These are phyloP conservation scores for Globisporangium solare DNA, from an alignment of 352 stramenopile genomes.

Conservation along the genomic window DNA sequence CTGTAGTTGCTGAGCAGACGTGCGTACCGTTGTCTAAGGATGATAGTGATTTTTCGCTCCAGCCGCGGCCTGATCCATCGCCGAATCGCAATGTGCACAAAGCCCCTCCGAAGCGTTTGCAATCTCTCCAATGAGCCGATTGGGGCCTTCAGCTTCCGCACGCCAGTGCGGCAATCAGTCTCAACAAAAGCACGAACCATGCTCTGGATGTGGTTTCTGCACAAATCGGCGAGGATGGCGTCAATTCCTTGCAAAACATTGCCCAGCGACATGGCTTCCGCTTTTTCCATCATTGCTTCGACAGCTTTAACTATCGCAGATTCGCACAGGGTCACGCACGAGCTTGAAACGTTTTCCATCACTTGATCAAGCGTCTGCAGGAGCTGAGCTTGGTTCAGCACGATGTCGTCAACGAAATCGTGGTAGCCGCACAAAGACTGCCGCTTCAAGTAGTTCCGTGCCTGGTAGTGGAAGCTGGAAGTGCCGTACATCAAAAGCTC, in stretches of 20 bases:
- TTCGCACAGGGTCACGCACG: conserved; percentile 42
- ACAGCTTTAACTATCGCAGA: conserved; percentile 33
- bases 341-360: conserved; percentile 42
- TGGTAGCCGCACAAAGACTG: conserved; percentile 44
- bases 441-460: conserved; percentile 35
- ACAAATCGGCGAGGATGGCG: conserved; percentile 39
- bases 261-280: conserved; percentile 19
- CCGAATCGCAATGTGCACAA: conserved; percentile 24
- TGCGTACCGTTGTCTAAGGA: conserved; percentile 39
- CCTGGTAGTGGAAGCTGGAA: conserved; percentile 23
- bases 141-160: conserved; percentile 21
- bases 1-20: conserved; percentile 22
- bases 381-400: conserved; percentile 38
- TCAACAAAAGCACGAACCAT: conserved; percentile 44
- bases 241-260: conserved; percentile 43
- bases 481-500: conserved; percentile 25
- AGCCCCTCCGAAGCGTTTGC: conserved; percentile 18
- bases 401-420: conserved; percentile 55
- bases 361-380: conserved; percentile 35
- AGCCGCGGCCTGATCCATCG: conserved; percentile 43
- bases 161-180: conserved; percentile 38
- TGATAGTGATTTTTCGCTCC: conserved; percentile 35
- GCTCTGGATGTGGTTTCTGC: conserved; percentile 54
- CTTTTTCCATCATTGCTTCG: conserved; percentile 26
- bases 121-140: conserved; percentile 23